Evolutionary conservation across 768 basidiomycete genomes (phyloP).

Genomic region (Hortiboletus campestris): DNA sequence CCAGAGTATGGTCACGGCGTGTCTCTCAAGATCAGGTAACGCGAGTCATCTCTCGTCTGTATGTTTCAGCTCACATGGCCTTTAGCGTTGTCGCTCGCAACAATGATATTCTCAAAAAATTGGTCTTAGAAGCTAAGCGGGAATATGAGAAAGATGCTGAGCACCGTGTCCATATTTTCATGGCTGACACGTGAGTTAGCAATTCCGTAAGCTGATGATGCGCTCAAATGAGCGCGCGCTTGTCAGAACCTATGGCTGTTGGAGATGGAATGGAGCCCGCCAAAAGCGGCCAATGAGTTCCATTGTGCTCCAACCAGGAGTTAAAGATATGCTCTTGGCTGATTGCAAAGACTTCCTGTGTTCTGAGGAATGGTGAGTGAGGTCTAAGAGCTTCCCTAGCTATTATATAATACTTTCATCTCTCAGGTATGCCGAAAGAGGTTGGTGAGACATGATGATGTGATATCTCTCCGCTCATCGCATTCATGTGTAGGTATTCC

Average conservation of each 20-base stretch:
- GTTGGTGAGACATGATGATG: constrained; percentile 40
- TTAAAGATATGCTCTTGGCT: constrained; percentile 85
- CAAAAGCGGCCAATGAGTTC: constrained; percentile 91
- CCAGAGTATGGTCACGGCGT: constrained; percentile 73
- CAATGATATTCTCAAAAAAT: constrained; percentile 83
- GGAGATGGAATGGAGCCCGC: constrained; percentile 87
- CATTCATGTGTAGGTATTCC: constrained; percentile 61
- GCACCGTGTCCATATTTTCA: constrained; percentile 85
- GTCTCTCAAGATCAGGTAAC: constrained; percentile 77
- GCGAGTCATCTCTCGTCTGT: constrained; percentile 7
- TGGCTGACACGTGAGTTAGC: constrained; percentile 78
- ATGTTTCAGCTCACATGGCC: constrained; percentile 14
- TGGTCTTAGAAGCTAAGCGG: constrained; percentile 83
- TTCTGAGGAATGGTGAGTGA: constrained; percentile 79
- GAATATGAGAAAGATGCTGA: constrained; percentile 91
- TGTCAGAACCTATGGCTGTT: constrained; percentile 64
- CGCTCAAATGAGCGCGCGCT: constrained; percentile 2
- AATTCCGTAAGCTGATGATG: constrained; percentile 5
- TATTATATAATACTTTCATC: constrained; percentile 18
- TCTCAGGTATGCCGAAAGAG: constrained; percentile 85
- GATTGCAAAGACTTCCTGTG: constrained; percentile 84
- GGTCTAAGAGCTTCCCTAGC: constrained; percentile 16
- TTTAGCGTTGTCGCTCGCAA: constrained; percentile 81
- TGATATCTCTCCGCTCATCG: constrained; percentile 20
- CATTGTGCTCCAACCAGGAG: constrained; percentile 86